Evolutionary conservation across 148 eudicot species (phyloP), one percentile per base, ranked within the genome.

Genomic region (Pharnaceum exiguum): DNA sequence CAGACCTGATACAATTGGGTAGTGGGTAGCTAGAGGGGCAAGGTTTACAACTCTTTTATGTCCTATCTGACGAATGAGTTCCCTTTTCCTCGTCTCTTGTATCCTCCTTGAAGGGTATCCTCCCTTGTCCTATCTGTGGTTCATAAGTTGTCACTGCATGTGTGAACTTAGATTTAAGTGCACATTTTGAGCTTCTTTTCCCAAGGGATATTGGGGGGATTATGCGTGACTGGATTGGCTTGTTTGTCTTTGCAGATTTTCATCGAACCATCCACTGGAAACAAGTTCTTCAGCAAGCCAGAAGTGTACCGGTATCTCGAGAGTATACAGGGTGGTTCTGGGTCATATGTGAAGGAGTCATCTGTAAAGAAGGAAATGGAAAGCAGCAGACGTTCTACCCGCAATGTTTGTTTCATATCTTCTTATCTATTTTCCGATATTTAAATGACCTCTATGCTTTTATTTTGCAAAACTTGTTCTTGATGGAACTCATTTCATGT

Each of bases 281-380:
- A 36, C 53, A 80, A 58, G 66, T 84, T 82, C 66, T 80, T 63
- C 60, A 82, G 95, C 18, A 84, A 78, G 82, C 85, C 89, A 48
- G 75, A 81, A 49, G 89, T 90, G 23, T 43, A 51, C 21, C 59
- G 73, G 17, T 80, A 84, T 78, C 75, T 90, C 31, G 30, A 68
- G 54, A 67, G 72, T 36, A 39, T 50, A 52, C 55, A 64, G 54
- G 18, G 24, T 38, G 16, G 19, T 55, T 43, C 65, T 71, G 57
- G 63, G 16, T 38, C 59, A 55, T 57, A 82, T 28, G 40, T 50
- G 52, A 51, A 23, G 40, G 62, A 62, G 61, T n/a, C n/a, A 55
- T 57, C 84, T 28, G 40, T 50, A 56, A 51, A 23, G 40, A 64
- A 62, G 61, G 59, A 62, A 37, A 59, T 23, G 52, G 51, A 48